Evolutionary conservation across 2,329 filamentous ascomycete species (phyloP).

Genomic region (Chrysosphaeria jannelii): DNA sequence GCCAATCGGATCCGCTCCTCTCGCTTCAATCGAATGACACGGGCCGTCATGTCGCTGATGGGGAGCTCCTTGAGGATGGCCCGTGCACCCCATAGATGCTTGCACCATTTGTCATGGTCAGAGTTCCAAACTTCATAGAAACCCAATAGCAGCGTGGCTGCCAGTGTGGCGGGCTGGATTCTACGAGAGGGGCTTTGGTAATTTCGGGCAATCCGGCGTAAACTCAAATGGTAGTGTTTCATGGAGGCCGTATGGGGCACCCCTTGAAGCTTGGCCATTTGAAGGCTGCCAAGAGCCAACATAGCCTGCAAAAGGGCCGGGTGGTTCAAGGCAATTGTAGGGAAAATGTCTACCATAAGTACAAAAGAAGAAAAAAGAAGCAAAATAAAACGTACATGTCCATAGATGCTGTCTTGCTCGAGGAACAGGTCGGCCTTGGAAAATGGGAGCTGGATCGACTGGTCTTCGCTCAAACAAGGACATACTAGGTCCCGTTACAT

Average conservation of each 20-base stretch:
- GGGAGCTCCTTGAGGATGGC: constrained; percentile 63
- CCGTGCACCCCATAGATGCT: constrained; percentile 59
- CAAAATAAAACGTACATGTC: constrained; percentile 19
- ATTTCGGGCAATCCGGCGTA: constrained; percentile 48
- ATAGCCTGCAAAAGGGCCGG: constrained; percentile 78
- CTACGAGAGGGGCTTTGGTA: constrained; percentile 39
- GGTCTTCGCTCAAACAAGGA: constrained; percentile 69
- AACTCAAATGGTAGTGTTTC: constrained; percentile 70
- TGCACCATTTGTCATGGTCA: constrained; percentile 88
- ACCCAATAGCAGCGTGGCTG: constrained; percentile 56
- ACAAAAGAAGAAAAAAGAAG: neutral
- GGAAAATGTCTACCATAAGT: constrained; percentile 34
- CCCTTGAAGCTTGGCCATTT: constrained; percentile 57
- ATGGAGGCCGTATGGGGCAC: constrained; percentile 50
- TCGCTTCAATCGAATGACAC: constrained; percentile 33
- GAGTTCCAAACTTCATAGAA: constrained; percentile 91
- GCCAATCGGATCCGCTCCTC: constrained; percentile 11
- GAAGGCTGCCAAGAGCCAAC: constrained; percentile 57
- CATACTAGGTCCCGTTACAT: constrained; percentile 59
- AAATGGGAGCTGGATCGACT: constrained; percentile 36
- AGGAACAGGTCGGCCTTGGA: constrained; percentile 27
- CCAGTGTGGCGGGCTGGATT: constrained; percentile 53
- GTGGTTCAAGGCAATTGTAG: constrained; percentile 53
- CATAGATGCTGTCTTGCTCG: constrained; percentile 33
- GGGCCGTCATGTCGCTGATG: constrained; percentile 38